Evolutionary conservation across 169 alveolate species (phyloP), one percentile per base, ranked within the genome.

Genomic region (Cryptosporidium ubiquitum): DNA sequence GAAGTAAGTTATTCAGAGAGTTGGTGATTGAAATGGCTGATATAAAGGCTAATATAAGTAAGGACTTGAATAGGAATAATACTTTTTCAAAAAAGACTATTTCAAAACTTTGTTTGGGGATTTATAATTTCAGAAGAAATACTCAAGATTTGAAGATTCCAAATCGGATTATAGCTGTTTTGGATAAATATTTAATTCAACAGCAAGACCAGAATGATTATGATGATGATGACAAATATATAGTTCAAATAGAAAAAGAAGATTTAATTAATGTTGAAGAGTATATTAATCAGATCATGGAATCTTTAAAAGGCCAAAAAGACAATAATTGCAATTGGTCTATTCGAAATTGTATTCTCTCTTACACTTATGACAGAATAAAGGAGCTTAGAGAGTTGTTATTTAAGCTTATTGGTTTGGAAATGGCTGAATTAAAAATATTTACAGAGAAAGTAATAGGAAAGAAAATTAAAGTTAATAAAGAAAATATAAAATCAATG

Each of bases 371-470:
- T 12, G 84, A 70, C 10, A 70, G 47, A 26, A 70, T 70, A 20
- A 44, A 33, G 31, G 84, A 70, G 29, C 35, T 70, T 16, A 70
- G 39, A 29, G 68, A 70, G 26, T 51, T 70, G 42, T 26, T 70
- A 35, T 7, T 31, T 49, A 70, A 29, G 31, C 47, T 70, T 1
- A 49, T 14, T 33, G 66, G 47, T 35, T 26, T 70, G 84, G 84
- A 70, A 12, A 70, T 55, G 3, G 55, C 6, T 23, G 69, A 70
- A 29, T 70, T 70, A 70, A 55, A 49, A 6, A 42, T n/a, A 70
- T 70, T 70, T 26, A 70, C 84, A 49, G 84, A 70, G 26, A 70
- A 49, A 33, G 47, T 70, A 5, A 70, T 20, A 44, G 66, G 84
- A 70, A 70, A 70, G 47, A 70, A 70, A 49, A n/a, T 70, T 42